A percentile compares a stretch with the other conserved stretches of the same genome.
Conservation (phyloP, 208 protist genomes). For the Lotmaria passim region DNA sequence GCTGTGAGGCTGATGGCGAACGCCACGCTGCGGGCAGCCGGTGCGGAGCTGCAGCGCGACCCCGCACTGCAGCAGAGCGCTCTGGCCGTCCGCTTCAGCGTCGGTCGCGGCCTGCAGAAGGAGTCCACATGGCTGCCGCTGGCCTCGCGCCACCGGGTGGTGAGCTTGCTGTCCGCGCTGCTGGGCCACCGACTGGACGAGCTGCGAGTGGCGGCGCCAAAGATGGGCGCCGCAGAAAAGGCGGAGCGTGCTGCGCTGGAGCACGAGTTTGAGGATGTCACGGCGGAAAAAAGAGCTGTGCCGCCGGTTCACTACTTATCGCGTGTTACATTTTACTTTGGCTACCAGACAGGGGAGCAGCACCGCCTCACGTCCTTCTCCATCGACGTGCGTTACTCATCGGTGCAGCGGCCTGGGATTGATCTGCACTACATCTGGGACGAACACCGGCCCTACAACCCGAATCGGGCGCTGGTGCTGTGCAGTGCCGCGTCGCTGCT, state of each 20-base stretch:
- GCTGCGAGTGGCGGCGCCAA: slow-evolving; percentile 2
- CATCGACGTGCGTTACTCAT: slow-evolving; percentile 44
- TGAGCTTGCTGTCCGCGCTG: background rate
- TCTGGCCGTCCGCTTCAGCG: slow-evolving; percentile 61
- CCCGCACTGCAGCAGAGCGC: slow-evolving; percentile 41
- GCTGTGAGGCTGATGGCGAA: slow-evolving; percentile 33
- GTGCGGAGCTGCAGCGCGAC: slow-evolving; percentile 10
- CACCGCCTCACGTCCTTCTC: slow-evolving; percentile 66
- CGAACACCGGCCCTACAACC: slow-evolving; percentile 74
- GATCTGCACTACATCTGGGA: slow-evolving; percentile 63
- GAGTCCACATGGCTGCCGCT: slow-evolving; percentile 81
- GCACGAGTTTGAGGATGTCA: background rate
- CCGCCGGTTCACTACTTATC: slow-evolving; percentile 43
- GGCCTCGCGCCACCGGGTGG: slow-evolving; percentile 26
- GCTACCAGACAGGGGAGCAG: slow-evolving; percentile 59
- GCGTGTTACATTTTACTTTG: slow-evolving; percentile 56
- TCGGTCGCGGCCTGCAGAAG: slow-evolving; percentile 61
- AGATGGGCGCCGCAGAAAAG: background rate
- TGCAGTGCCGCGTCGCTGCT: slow-evolving; percentile 49
- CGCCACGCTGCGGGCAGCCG: slow-evolving; percentile 17
- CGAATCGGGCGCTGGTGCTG: slow-evolving; percentile 50
- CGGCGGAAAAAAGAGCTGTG: background rate
- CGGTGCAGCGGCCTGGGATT: slow-evolving; percentile 23
- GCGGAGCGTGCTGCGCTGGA: slow-evolving; percentile 8
- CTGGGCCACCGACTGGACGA: background rate